Percentiles rank a stretch among this genome's conserved stretches.
Conservation (phyloP, 139 green algal genomes). For the Ettlia oleoabundans region DNA sequence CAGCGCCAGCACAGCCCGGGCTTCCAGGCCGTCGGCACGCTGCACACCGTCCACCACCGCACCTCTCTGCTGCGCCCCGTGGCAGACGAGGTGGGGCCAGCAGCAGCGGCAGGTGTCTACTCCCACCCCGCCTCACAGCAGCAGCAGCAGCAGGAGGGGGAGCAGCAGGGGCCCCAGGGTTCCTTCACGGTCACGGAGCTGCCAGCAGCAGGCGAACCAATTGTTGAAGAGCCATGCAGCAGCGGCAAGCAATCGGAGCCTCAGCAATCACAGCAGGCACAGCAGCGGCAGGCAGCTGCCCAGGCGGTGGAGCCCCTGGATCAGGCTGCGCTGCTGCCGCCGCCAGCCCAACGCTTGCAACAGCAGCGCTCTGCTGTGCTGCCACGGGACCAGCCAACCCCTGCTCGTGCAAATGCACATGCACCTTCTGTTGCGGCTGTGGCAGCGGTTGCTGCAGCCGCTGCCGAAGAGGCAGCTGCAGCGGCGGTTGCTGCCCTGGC, state of each 20-base stretch:
- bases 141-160: too few relatives aligned
- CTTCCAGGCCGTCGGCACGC: constrained; percentile 16
- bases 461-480: neutral
- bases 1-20: constrained; percentile 18
- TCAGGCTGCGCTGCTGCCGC: neutral
- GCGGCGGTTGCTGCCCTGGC: neutral
- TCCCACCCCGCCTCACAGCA: too few relatives aligned
- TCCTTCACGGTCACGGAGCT: too few relatives aligned
- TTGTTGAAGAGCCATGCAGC: too few relatives aligned
- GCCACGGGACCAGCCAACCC: neutral
- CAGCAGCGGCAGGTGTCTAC: too few relatives aligned
- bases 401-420: neutral
- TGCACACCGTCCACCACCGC: too few relatives aligned
- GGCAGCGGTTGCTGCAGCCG: constrained; percentile 5
- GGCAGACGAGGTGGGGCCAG: too few relatives aligned
- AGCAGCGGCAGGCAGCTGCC: neutral
- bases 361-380: neutral
- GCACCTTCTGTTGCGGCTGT: neutral
- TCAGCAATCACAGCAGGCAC: neutral
- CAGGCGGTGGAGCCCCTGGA: too few relatives aligned
- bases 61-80: too few relatives aligned
- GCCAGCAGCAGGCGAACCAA: too few relatives aligned
- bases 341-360: neutral
- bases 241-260: too few relatives aligned
- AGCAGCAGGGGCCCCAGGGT: too few relatives aligned